phyloP scores from a whole-genome alignment of 257 asterid genomes.

The Ehretia macrophylla region DNA sequence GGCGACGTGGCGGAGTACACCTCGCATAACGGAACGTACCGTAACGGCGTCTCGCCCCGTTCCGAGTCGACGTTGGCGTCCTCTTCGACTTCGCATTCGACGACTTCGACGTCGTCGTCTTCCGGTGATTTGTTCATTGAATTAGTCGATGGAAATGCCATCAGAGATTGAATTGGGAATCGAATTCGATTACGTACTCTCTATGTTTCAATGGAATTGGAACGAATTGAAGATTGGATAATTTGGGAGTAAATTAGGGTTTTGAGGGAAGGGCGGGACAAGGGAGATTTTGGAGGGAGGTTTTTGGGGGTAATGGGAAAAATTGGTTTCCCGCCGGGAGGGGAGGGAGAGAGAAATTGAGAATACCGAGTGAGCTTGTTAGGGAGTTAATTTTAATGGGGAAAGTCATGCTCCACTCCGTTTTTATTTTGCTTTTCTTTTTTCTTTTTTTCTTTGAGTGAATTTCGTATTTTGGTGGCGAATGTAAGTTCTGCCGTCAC shows the following conservation, averaged over 20 bases:
- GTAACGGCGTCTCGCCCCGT: slow-evolving; percentile 39
- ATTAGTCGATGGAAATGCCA: not conserved
- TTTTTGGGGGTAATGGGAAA: slow-evolving; percentile 22
- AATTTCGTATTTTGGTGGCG: no score
- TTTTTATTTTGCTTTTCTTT: not conserved
- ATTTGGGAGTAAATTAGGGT: slow-evolving; percentile 35
- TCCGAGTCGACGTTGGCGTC: slow-evolving; percentile 56
- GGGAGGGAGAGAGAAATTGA: not conserved
- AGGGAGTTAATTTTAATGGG: not conserved
- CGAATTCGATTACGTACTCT: slow-evolving; percentile 3
- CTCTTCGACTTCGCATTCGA: slow-evolving; percentile 2
- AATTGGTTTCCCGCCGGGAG: slow-evolving; percentile 67
- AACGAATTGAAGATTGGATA: slow-evolving; percentile 7
- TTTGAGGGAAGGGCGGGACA: no score
- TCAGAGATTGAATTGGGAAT: not conserved
- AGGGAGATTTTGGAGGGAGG: slow-evolving; percentile 19
- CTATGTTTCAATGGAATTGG: slow-evolving; percentile 12
- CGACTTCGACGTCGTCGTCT: not conserved
- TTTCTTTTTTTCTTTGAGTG: no score
- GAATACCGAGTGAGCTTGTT: not conserved
- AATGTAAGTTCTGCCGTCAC: no score
- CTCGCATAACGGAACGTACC: slow-evolving; percentile 75
- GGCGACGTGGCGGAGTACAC: slow-evolving; percentile 93
- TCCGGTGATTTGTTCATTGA: not conserved
- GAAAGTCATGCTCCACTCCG: no score